Base-by-base conservation (phyloP, 164 flowering plant genomes). In the Macadamia tetraphylla region DNA sequence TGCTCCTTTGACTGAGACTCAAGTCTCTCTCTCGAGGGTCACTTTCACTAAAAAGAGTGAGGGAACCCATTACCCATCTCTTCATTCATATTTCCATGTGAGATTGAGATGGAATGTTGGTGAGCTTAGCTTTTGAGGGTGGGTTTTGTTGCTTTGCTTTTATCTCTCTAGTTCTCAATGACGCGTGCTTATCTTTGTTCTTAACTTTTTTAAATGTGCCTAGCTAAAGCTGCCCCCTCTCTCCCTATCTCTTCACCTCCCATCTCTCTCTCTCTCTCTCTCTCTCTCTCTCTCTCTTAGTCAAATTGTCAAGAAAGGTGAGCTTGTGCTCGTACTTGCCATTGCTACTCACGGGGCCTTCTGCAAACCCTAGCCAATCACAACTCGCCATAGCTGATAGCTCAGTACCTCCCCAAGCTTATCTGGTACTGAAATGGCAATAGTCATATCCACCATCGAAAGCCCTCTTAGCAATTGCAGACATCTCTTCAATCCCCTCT, bases 1-100 rank as follows among this genome's bases (percentile, higher is more conserved):
- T 69, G 63, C 65, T 61, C 70, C 55, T 71, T 53, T 53, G 18
- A 46, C 51, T 46, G 51, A 11, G 51, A 46, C 51, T 46, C 9
- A 8, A 46, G 40, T 35, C 40, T 35, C 40, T 31, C 30, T 11
- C 29, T 63, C 58, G 0, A 61, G 80, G 40, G 40, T 78, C 81
- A 29, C 73, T 78, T 71, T 81, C 81, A 52, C 70, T 31, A 63
- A 74, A 81, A 81, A 76, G 80, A 63, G 13, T 4, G 13, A 46
- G 13, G 60, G 56, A 65, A 40, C 69, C 67, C 44, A 71, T 69
- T 55, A 6, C 51, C 46, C 48, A 30, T 62, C 60, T 61, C 58
- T 60, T 64, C 63, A 64, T 35, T 60, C 56, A 64, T 59, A 59
- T 68, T 65, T 49, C 60, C 31, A 49, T 48, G 18, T 58, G 51